These are phyloP conservation scores for Rhodosporidiobolus sp. DNA, from an alignment of 768 basidiomycete genomes.

Conservation along the genomic window DNA sequence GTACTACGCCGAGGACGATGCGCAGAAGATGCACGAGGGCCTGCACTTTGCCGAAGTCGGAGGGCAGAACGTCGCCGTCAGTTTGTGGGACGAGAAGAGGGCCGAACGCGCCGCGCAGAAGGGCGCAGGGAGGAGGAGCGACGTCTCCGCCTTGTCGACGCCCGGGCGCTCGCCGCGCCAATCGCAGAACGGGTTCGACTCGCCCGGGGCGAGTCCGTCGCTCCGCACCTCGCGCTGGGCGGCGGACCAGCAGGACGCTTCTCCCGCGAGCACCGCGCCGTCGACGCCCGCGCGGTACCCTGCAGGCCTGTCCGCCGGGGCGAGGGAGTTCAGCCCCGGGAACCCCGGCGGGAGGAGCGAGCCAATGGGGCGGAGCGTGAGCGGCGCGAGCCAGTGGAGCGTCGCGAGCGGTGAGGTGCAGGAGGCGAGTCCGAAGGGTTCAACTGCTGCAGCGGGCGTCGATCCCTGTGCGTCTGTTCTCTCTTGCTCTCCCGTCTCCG, in stretches of 20 bases:
- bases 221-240: not conserved
- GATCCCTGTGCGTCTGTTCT: conserved; percentile 25
- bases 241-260: not conserved
- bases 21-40: conserved; percentile 10
- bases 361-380: not conserved
- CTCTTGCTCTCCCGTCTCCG: conserved; percentile 43
- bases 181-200: not conserved
- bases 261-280: not conserved
- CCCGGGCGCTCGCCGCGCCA: not conserved
- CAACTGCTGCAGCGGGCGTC: not conserved
- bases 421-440: conserved; percentile 54
- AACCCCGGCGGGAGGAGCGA: not conserved
- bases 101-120: not conserved
- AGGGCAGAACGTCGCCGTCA: conserved; percentile 24
- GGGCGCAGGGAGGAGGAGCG: not conserved
- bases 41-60: conserved; percentile 36
- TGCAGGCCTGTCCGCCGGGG: not conserved
- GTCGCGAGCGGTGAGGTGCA: not conserved
- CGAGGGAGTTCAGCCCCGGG: not conserved
- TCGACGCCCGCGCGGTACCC: not conserved
- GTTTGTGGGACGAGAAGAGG: conserved; percentile 17
- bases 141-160: not conserved
- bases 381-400: conserved; percentile 1
- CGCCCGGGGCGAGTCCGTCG: not conserved
- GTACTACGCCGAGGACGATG: conserved; percentile 47